A percentile compares a stretch with the other conserved stretches of the same genome.
phyloP scores from a whole-genome alignment of 345 rosid species.

The Geranium brycei region DNA sequence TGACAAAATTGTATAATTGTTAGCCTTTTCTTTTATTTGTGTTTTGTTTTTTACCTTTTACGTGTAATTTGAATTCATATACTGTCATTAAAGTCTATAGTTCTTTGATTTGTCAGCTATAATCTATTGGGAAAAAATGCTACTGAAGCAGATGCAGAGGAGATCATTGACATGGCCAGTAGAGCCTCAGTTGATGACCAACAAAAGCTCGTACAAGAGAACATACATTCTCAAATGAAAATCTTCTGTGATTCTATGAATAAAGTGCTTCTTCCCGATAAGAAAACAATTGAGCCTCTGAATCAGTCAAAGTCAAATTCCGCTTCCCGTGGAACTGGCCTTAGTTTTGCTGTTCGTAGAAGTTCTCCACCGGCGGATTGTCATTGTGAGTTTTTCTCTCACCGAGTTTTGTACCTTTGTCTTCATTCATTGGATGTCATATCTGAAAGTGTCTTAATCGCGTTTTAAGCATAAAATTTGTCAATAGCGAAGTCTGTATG shows the following conservation, averaged over 20 bases:
- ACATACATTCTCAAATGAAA: slow-evolving; percentile 49
- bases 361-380: slow-evolving; percentile 14
- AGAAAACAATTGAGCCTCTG: slow-evolving; percentile 9
- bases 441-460: not conserved
- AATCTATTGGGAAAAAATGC: slow-evolving; percentile 66
- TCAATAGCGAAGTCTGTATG: not conserved
- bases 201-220: slow-evolving; percentile 72
- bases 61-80: no score
- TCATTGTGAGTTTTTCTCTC: slow-evolving; percentile 33
- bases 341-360: slow-evolving; percentile 62
- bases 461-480: not conserved
- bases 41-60: no score
- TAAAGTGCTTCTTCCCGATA: slow-evolving; percentile 42
- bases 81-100: not conserved
- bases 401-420: not conserved
- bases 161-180: slow-evolving; percentile 68
- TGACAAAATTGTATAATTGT: no score
- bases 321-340: slow-evolving; percentile 55
- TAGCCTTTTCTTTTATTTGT: no score
- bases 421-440: not conserved
- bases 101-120: slow-evolving; percentile 31
- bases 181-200: slow-evolving; percentile 65
- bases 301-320: slow-evolving; percentile 17
- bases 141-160: slow-evolving; percentile 68
- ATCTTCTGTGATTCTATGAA: slow-evolving; percentile 50